Conservation (phyloP, 2,329 filamentous ascomycete species). For the Aspergillus tanneri region DNA sequence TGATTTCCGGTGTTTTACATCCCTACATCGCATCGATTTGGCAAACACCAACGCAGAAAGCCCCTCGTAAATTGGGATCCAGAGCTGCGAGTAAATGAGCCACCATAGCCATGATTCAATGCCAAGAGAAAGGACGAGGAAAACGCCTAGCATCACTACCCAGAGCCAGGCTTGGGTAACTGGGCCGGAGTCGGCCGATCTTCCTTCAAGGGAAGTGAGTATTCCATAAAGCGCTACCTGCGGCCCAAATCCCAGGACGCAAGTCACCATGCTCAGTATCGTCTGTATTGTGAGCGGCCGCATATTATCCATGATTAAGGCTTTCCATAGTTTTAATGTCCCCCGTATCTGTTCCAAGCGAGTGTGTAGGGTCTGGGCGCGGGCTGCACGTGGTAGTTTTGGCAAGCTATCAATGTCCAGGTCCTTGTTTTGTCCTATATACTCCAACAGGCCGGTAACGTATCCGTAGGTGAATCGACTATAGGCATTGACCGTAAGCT, state of each 20-base stretch:
- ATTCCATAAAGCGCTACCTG: constrained; percentile 68
- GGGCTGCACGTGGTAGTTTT: constrained; percentile 56
- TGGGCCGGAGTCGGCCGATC: constrained; percentile 46
- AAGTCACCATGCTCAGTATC: constrained; percentile 54
- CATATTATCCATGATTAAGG: constrained; percentile 60
- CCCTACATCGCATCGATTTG: constrained; percentile 74
- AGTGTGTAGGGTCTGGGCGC: constrained; percentile 55
- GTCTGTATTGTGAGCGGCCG: constrained; percentile 59
- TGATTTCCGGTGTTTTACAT: constrained; percentile 49
- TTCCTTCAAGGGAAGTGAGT: constrained; percentile 62
- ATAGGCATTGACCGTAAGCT: constrained; percentile 61
- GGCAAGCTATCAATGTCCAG: constrained; percentile 65
- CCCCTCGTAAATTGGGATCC: constrained; percentile 67
- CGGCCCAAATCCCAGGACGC: constrained; percentile 65
- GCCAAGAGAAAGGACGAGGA: constrained; percentile 57
- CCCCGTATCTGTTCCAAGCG: constrained; percentile 38
- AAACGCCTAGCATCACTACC: constrained; percentile 62
- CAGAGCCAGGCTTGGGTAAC: constrained; percentile 63
- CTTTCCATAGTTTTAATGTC: constrained; percentile 56
- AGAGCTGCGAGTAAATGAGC: constrained; percentile 62
- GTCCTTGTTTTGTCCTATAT: constrained; percentile 58
- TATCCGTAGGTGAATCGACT: constrained; percentile 66
- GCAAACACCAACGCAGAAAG: constrained; percentile 71
- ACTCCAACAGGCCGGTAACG: constrained; percentile 55
- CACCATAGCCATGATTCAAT: constrained; percentile 67